Evolutionary conservation across 2,329 filamentous ascomycete genomes (phyloP).

Genomic region (Lachnum nothofagi): DNA sequence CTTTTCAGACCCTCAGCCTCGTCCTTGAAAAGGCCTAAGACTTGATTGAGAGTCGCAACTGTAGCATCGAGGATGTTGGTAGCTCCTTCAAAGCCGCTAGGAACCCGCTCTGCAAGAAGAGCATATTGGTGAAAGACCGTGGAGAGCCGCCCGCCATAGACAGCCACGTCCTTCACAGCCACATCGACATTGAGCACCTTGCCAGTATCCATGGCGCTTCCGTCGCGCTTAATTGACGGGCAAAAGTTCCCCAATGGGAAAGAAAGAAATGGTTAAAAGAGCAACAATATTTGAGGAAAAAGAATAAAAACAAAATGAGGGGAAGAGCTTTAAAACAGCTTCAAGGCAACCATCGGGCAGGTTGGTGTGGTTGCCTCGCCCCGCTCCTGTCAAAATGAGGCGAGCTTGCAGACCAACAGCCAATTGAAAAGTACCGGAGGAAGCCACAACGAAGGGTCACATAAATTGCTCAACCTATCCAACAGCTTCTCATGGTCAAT

Average conservation of each 20-base stretch:
- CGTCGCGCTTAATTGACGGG: not conserved
- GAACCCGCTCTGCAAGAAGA: slow-evolving; percentile 2
- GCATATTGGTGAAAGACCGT: slow-evolving; percentile 19
- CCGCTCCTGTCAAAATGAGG: not conserved
- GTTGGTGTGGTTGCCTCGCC: not conserved
- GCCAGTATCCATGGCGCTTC: slow-evolving; percentile 10
- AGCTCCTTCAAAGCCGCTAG: slow-evolving; percentile 14
- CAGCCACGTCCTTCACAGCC: slow-evolving; percentile 6
- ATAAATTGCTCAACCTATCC: not conserved
- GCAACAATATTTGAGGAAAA: not conserved
- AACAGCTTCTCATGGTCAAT: not conserved
- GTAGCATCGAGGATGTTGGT: slow-evolving; percentile 19
- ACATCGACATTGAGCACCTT: slow-evolving; percentile 3
- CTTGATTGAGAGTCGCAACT: slow-evolving; percentile 19
- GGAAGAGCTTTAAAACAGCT: not conserved
- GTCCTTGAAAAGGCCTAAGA: slow-evolving; percentile 13
- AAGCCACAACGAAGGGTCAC: not conserved
- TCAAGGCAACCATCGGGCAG: not conserved
- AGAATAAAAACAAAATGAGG: not conserved
- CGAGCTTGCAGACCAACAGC: not conserved
- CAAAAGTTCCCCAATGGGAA: not conserved
- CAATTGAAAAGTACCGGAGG: not conserved
- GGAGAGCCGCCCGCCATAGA: slow-evolving; percentile 20
- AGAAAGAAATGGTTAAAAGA: not conserved
- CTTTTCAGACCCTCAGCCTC: slow-evolving; percentile 2